Evolutionary conservation across 2,329 filamentous ascomycete species (phyloP).

Genomic region (Pyrenochaeta sp.): DNA sequence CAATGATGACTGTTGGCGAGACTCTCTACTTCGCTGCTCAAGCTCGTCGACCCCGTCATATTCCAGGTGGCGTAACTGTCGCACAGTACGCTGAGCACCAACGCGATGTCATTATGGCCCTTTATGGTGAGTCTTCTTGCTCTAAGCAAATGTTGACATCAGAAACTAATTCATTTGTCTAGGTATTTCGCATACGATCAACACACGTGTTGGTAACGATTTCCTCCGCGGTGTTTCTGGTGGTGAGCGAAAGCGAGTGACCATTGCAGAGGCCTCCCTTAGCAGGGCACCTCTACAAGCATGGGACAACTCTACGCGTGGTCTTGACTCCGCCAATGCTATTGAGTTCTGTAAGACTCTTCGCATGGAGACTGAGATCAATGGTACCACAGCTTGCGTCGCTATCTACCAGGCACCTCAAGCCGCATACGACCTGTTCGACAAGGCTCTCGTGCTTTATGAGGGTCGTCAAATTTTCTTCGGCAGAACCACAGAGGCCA

Average conservation of each 20-base stretch:
- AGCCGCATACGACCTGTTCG: constrained; percentile 72
- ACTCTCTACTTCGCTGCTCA: constrained; percentile 80
- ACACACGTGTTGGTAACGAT: constrained; percentile 78
- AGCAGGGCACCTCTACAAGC: constrained; percentile 69
- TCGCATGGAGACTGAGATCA: constrained; percentile 71
- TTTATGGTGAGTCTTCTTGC: no score
- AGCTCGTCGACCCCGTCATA: constrained; percentile 69
- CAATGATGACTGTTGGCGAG: constrained; percentile 77
- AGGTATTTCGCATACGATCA: constrained; percentile 76
- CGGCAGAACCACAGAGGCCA: constrained; percentile 68
- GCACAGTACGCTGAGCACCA: constrained; percentile 67
- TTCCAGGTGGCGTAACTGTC: constrained; percentile 65
- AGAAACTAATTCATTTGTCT: no score
- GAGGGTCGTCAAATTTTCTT: constrained; percentile 76
- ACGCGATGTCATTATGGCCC: constrained; percentile 64
- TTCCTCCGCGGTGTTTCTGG: constrained; percentile 77
- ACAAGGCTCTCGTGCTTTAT: constrained; percentile 73
- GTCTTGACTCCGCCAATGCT: constrained; percentile 77
- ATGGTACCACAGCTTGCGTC: constrained; percentile 70
- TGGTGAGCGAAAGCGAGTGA: constrained; percentile 81
- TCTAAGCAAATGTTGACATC: no score
- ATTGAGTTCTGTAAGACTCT: constrained; percentile 78
- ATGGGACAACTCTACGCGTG: constrained; percentile 81
- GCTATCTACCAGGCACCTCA: constrained; percentile 79
- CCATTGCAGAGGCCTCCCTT: constrained; percentile 79